Evolutionary conservation across 257 asterid genomes (phyloP).

Genomic region (Petunia axillaris): DNA sequence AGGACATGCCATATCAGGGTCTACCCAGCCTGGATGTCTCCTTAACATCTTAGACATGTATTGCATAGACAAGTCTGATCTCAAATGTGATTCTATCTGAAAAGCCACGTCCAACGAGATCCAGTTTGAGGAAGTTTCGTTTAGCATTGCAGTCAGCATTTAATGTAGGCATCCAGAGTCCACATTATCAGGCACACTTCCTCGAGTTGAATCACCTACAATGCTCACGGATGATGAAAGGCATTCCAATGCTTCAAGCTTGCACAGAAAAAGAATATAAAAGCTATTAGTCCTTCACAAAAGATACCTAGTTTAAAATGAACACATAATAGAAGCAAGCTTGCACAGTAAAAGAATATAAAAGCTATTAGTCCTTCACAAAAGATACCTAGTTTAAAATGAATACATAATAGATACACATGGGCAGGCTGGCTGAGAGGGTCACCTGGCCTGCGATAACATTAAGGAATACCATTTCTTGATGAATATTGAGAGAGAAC

Average conservation of each 20-base stretch:
- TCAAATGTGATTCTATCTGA: conserved; percentile 48
- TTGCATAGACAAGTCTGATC: conserved; percentile 71
- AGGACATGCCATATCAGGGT: conserved; percentile 41
- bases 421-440: conserved; percentile 14
- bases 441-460: conserved; percentile 3
- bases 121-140: conserved; percentile 72
- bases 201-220: conserved; percentile 55
- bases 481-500: background rate
- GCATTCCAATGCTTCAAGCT: conserved; percentile 98
- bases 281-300: conserved; percentile 27
- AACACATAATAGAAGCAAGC: conserved; percentile 48
- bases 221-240: conserved; percentile 59
- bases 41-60: conserved; percentile 62
- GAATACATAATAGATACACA: background rate
- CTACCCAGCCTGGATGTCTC: conserved; percentile 75
- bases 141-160: conserved; percentile 48
- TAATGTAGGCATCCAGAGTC: conserved; percentile 49
- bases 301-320: conserved; percentile 12
- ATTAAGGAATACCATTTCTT: conserved; percentile 9
- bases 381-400: conserved; percentile 14
- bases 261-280: conserved; percentile 29
- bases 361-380: conserved; percentile 26
- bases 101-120: conserved; percentile 60
- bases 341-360: conserved; percentile 35
- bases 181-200: conserved; percentile 48